Base-by-base conservation (phyloP, 1,139 yeast species). In the Suhomyces choctaworum region DNA sequence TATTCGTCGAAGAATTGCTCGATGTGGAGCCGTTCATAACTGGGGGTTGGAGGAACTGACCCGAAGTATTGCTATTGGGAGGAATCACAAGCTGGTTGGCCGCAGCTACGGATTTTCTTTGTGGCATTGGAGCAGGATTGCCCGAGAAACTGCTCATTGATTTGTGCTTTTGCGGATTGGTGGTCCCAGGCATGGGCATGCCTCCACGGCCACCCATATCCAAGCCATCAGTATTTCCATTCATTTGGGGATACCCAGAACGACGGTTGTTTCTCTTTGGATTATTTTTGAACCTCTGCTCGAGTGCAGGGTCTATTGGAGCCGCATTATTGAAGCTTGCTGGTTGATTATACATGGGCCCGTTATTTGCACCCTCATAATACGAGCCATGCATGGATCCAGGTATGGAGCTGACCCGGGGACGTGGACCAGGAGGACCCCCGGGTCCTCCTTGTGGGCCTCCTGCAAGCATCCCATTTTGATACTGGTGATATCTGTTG, bases 171-270 rank as follows among this genome's bases (percentile, higher is more conserved):
- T 28, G 36, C 12, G 32, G 39, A 24, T 27, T 25, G 12, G 37
- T 17, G 5, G 44, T 50, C 3, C 51, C 52, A 1, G 68, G 63
- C 54, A 55, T 54, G 32, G 75, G 76, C 76, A 70, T 70, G 9
- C 76, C 76, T n/a, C 73, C 76, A 46, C 76, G 60, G 8, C 75
- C 76, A 10, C 76, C 76, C 62, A 68, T 60, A 48, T 70, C 76
- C 21, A 69, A 45, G 4, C 70, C 69, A 22, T 61, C 62, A 17
- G 62, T 46, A 34, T 57, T 61, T 8, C 62, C 66, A 29, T 52
- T 56, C 56, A 62, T 48, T 34, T 43, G 54, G 13, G 72, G 68
- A 46, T 58, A 60, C 10, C 55, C 63, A 0, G 73, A 64, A 17
- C 73, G 59, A 33, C 74, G 62, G 41, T 62, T 62, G 29, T 35